Evolutionary conservation across 192 early-diverging fungal genomes (phyloP).

Genomic region (Physocladia obscura): DNA sequence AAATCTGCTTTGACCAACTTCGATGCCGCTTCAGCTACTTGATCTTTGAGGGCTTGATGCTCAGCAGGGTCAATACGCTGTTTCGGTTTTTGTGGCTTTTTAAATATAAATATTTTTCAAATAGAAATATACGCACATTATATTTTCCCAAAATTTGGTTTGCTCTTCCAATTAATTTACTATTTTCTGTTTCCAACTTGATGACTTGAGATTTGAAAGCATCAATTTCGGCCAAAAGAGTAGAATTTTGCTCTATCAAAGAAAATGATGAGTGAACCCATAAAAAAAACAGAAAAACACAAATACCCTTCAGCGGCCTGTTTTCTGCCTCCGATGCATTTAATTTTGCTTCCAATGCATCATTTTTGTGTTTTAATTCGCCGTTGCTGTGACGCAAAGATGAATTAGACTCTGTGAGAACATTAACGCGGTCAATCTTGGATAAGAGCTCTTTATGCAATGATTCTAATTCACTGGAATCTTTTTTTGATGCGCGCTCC

Average conservation of each 20-base stretch:
- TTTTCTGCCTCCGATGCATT: conserved; percentile 45
- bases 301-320: conserved; percentile 49
- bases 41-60: conserved; percentile 65
- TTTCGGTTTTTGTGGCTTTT: no score
- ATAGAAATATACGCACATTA: conserved; percentile 35
- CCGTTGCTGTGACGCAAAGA: conserved; percentile 66
- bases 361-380: conserved; percentile 35
- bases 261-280: background rate
- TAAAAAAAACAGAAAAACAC: background rate
- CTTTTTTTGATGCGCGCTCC: conserved; percentile 49
- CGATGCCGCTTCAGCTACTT: conserved; percentile 31
- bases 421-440: conserved; percentile 64
- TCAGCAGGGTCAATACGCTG: conserved; percentile 78
- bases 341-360: conserved; percentile 39
- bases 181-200: conserved; percentile 60
- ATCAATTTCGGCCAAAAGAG: conserved; percentile 65
- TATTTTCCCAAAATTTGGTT: conserved; percentile 75
- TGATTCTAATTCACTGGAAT: conserved; percentile 46
- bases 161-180: conserved; percentile 70
- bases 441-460: conserved; percentile 65
- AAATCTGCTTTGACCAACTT: conserved; percentile 27
- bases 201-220: conserved; percentile 52
- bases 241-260: conserved; percentile 52
- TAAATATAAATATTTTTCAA: background rate
- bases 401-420: conserved; percentile 77